phyloP scores from a whole-genome alignment of 2,329 filamentous ascomycete genomes.

The Ceratocystiopsis minuta region DNA sequence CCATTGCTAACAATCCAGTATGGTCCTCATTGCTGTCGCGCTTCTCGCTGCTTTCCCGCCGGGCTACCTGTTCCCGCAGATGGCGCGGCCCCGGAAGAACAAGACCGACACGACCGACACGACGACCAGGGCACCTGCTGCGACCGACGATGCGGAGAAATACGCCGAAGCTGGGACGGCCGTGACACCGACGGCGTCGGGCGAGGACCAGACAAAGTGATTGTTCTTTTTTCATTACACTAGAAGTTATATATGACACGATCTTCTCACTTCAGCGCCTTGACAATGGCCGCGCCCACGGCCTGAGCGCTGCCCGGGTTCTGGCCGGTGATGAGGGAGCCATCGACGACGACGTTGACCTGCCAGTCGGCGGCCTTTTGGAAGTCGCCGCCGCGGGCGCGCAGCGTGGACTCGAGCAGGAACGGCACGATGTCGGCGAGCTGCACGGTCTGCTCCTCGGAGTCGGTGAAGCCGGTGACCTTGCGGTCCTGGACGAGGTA shows the following conservation, averaged over 20 bases:
- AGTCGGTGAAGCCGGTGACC: conserved; percentile 42
- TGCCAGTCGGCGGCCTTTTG: conserved; percentile 35
- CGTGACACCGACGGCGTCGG: too few relatives aligned
- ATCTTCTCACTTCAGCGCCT: conserved; percentile 19
- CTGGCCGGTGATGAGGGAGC: conserved; percentile 37
- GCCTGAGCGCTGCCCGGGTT: conserved; percentile 34
- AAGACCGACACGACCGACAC: too few relatives aligned
- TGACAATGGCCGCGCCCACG: conserved; percentile 32
- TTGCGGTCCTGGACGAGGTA: conserved; percentile 35
- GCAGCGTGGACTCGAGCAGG: conserved; percentile 37
- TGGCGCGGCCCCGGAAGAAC: conserved; percentile 16
- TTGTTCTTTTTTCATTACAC: too few relatives aligned
- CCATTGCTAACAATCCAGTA: conserved; percentile 13
- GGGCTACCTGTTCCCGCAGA: conserved; percentile 35
- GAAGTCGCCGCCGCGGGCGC: conserved; percentile 33
- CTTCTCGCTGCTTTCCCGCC: conserved; percentile 36
- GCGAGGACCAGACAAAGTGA: too few relatives aligned
- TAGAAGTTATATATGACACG: background rate
- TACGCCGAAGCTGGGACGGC: too few relatives aligned
- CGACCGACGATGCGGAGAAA: too few relatives aligned
- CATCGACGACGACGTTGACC: conserved; percentile 31
- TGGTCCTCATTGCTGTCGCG: conserved; percentile 30
- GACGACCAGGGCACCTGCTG: too few relatives aligned
- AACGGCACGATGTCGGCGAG: conserved; percentile 32
- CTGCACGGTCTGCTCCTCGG: conserved; percentile 30